Evolutionary conservation across 2,329 filamentous ascomycete genomes (phyloP), one percentile per base, ranked within the genome.

Genomic region (Xylaria multiplex): DNA sequence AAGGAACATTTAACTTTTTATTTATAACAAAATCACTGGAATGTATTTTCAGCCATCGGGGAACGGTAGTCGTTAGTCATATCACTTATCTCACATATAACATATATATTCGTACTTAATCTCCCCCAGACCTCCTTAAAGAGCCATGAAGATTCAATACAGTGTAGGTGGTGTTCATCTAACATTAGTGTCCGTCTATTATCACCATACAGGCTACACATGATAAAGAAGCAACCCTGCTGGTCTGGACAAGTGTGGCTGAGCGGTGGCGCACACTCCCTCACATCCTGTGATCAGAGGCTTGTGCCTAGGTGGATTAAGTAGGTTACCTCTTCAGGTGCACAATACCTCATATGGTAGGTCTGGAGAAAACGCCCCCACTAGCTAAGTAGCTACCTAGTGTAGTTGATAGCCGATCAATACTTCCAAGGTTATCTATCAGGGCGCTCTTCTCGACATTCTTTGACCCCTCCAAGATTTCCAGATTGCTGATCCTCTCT

Each of bases 381-480:
- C 48, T 27, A 42, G 52, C 16, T 32, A 50, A 14, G 22, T 13
- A 32, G 30, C 48, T 24, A 43, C 24, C 9, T 46, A 27, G 45
- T 27, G 27, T 27, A 27, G 27, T 30, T 35, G 24, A 53, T 32
- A 62, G 43, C 13, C 35, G 32, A 30, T 62, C 52, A 49, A 57
- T 9, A 35, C 30, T 27, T 61, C 42, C 14, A 50, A 59, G 45
- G 45, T 24, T 45, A 59, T 64, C 56, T 55, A 49, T 50, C 22
- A 49, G 32, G 22, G 45, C 50, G 37, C 43, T 60, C 55, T 46
- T 42, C 42, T 52, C 32, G 42, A 46, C 37, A 40, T 40, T 40
- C 52, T 32, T 48, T 55, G 13, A 54, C 65, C 65, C 65, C 66
- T 66, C 66, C 59, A 65, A 64, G 57, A 53, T 60, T 57, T 59